phyloP scores from a whole-genome alignment of 2,329 filamentous ascomycete species.

The Aaosphaeria arxii region DNA sequence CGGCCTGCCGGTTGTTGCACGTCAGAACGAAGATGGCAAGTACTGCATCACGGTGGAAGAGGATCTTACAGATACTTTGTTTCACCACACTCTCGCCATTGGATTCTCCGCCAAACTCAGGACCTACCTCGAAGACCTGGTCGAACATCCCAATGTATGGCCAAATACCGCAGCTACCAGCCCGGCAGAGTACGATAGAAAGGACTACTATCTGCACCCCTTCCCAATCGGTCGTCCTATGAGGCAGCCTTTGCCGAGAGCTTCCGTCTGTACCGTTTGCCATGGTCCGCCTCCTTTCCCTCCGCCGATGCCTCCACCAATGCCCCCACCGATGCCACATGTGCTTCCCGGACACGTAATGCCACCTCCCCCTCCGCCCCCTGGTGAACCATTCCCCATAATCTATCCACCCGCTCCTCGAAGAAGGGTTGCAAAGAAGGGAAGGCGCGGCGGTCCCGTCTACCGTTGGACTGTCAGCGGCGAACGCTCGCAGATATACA shows the following conservation, averaged over 20 bases:
- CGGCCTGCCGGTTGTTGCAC: conserved; percentile 20
- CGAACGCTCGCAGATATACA: conserved; percentile 14
- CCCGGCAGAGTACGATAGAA: neutral
- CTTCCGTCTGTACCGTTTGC: conserved; percentile 8
- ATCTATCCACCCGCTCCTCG: neutral
- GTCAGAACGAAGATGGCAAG: conserved; percentile 17
- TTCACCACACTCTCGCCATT: conserved; percentile 19
- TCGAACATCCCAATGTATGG: conserved; percentile 3
- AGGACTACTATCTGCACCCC: conserved; percentile 17
- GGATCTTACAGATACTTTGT: conserved; percentile 25
- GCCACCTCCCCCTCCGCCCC: conserved; percentile 7
- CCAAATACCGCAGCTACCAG: neutral
- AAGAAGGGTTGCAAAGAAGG: neutral
- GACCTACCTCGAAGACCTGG: conserved; percentile 4
- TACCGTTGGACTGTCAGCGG: conserved; percentile 6
- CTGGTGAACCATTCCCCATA: conserved; percentile 1
- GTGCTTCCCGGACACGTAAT: neutral
- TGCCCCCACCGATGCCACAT: neutral
- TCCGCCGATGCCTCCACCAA: neutral
- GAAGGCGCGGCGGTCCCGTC: neutral
- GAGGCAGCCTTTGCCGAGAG: neutral
- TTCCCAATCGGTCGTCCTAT: conserved; percentile 1
- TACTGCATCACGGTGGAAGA: conserved; percentile 23
- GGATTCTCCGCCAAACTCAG: conserved; percentile 21
- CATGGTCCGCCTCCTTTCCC: conserved; percentile 6